Percentiles rank a stretch among this genome's conserved stretches.
Evolutionary conservation across 2,329 filamentous ascomycete genomes (phyloP).

Genomic region (Microcyclospora pomicola): DNA sequence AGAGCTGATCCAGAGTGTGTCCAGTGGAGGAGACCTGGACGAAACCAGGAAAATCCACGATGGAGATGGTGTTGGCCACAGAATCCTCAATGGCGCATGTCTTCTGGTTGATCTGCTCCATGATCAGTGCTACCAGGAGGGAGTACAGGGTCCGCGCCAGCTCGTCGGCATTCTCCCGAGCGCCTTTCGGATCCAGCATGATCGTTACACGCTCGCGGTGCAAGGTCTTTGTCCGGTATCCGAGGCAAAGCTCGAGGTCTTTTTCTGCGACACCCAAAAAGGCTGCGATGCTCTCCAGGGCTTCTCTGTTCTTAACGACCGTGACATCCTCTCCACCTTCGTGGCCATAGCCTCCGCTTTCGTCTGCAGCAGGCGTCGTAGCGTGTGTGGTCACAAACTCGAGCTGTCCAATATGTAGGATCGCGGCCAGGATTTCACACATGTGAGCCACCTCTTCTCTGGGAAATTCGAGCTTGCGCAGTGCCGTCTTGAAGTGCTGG

Average conservation of each 20-base stretch:
- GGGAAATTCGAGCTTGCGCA: constrained; percentile 88
- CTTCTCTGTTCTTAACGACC: constrained; percentile 85
- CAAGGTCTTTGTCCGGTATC: constrained; percentile 94
- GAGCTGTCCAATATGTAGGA: constrained; percentile 93
- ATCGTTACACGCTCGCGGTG: constrained; percentile 95
- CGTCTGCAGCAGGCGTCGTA: constrained; percentile 67
- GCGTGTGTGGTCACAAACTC: constrained; percentile 76
- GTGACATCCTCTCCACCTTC: constrained; percentile 81
- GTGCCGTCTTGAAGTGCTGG: constrained; percentile 89
- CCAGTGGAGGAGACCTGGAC: constrained; percentile 69
- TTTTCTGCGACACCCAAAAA: constrained; percentile 75
- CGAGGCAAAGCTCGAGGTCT: constrained; percentile 75
- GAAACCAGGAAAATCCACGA: constrained; percentile 95
- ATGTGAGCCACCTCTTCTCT: constrained; percentile 90
- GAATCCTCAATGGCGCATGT: constrained; percentile 69
- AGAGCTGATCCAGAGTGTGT: constrained; percentile 76
- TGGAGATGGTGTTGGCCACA: constrained; percentile 83
- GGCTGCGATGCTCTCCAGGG: constrained; percentile 72
- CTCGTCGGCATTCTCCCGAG: constrained; percentile 83
- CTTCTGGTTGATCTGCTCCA: constrained; percentile 82
- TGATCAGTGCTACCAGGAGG: constrained; percentile 81
- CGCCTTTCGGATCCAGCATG: constrained; percentile 87
- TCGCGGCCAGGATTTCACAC: constrained; percentile 83
- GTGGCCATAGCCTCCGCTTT: constrained; percentile 91
- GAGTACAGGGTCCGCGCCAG: constrained; percentile 87